These are phyloP conservation scores for Yamadazyma aaseri DNA, from an alignment of 1,139 yeast species.

Conservation along the genomic window DNA sequence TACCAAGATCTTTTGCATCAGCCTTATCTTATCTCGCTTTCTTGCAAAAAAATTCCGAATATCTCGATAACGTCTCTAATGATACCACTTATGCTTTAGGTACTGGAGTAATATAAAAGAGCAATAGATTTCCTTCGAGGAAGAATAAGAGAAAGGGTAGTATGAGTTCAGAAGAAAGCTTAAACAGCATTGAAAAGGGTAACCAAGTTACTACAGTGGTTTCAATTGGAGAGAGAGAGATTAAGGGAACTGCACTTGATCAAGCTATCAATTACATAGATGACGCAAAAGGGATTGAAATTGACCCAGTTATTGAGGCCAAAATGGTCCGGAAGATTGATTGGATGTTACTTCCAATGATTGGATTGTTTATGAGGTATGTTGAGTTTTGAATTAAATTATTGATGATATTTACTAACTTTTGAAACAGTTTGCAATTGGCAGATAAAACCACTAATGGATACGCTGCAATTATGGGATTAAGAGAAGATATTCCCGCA, in stretches of 20 bases:
- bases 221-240: constrained; percentile 7
- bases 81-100: too few species aligned
- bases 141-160: constrained; percentile 18
- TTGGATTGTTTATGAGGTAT: too few species aligned
- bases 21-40: too few species aligned
- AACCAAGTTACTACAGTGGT: constrained; percentile 6
- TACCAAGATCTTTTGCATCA: too few species aligned
- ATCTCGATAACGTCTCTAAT: too few species aligned
- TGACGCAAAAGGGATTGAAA: constrained; percentile 6
- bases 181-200: constrained; percentile 3
- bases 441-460: constrained; percentile 62
- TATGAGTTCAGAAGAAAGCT: constrained; percentile 23
- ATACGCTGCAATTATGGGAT: constrained; percentile 61
- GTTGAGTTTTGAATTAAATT: too few species aligned
- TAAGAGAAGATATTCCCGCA: constrained; percentile 34
- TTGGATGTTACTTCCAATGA: constrained; percentile 45
- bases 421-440: too few species aligned
- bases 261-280: constrained; percentile 8
- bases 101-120: too few species aligned
- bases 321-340: constrained; percentile 47
- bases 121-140: too few species aligned
- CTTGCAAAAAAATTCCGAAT: too few species aligned
- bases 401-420: too few species aligned
- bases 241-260: constrained; percentile 8
- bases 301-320: constrained; percentile 9